Base-by-base conservation (phyloP, 768 basidiomycete genomes). In the Mycena leptocephala region DNA sequence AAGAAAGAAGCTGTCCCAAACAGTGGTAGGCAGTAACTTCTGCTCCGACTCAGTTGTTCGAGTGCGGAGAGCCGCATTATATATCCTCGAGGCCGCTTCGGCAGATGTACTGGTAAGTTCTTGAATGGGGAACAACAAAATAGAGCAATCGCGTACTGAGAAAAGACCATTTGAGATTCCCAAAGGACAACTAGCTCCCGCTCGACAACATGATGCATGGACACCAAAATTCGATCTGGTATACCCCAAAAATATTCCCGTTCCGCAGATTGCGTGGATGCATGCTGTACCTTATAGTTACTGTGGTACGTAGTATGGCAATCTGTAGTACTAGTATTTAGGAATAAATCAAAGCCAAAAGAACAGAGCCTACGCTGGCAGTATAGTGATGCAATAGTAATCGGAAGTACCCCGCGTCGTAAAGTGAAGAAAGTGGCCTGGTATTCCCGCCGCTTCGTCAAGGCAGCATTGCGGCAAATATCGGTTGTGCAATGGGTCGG, bases 271-370 rank as follows among this genome's bases (percentile, higher is more conserved):
- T 32, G 33, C 1, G 26, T 3, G 5, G 66, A 68, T 8, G 66
- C 66, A 56, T 56, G 24, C 8, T 26, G n/a, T 37, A 68, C 28
- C 28, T 56, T 55, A 56, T 68, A 56, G 56, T 56, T 39, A n/a
- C 56, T 51, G 55, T 68, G 66, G 26, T 68, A 68, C 2, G 66
- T 68, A 11, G 66, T 55, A 11, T 68, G 66, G 30, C 66, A 68
- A 41, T 68, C 66, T 68, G n/a, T 20, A 16, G 33, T 10, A 48
- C 11, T 22, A 13, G 5, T 4, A 24, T 28, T 3, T 22, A 16
- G 24, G 13, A 24, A 16, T 26, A 37, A 16, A 56, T n/a, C 4
- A 56, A 13, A 7, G 11, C 0, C 2, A 28, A 18, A 11, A 26
- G 13, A 30, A 28, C 22, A 16, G 5, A 39, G 22, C 53, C 30